A percentile compares a stretch with the other conserved stretches of the same genome.
Evolutionary conservation across 169 alveolate species (phyloP).

Genomic region (Plasmodium inui): DNA sequence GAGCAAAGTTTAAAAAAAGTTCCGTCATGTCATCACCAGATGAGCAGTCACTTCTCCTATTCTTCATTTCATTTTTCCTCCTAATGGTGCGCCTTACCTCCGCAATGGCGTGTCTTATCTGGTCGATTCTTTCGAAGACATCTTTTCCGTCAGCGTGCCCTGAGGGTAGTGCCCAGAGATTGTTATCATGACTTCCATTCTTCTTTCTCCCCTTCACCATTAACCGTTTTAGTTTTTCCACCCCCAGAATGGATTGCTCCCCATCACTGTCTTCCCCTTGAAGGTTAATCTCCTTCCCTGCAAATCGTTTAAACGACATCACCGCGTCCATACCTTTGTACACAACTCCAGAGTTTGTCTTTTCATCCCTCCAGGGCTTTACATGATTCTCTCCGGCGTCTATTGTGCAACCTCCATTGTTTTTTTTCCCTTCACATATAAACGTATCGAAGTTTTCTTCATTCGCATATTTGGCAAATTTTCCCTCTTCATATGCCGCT

Average conservation of each 20-base stretch:
- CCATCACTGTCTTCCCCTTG: not conserved
- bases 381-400: not conserved
- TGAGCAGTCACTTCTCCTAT: not conserved
- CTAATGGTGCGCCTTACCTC: conserved; percentile 6
- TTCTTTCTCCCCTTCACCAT: not conserved
- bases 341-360: conserved; percentile 1
- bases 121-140: conserved; percentile 13
- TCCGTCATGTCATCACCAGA: not conserved
- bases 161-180: not conserved
- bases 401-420: not conserved
- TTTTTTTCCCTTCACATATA: conserved; percentile 23
- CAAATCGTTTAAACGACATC: conserved; percentile 39
- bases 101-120: conserved; percentile 12
- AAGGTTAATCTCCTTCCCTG: conserved; percentile 34
- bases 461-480: conserved; percentile 40
- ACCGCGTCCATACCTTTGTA: conserved; percentile 12
- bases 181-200: not conserved
- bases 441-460: conserved; percentile 44
- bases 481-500: conserved; percentile 1
- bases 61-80: not conserved
- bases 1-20: not conserved
- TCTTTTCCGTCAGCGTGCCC: not conserved
- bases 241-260: not conserved
- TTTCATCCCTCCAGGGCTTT: conserved; percentile 1
- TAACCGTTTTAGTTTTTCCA: not conserved